Evolutionary conservation across 495 filamentous ascomycete genomes (phyloP).

Genomic region (Lindgomyces ingoldianus): DNA sequence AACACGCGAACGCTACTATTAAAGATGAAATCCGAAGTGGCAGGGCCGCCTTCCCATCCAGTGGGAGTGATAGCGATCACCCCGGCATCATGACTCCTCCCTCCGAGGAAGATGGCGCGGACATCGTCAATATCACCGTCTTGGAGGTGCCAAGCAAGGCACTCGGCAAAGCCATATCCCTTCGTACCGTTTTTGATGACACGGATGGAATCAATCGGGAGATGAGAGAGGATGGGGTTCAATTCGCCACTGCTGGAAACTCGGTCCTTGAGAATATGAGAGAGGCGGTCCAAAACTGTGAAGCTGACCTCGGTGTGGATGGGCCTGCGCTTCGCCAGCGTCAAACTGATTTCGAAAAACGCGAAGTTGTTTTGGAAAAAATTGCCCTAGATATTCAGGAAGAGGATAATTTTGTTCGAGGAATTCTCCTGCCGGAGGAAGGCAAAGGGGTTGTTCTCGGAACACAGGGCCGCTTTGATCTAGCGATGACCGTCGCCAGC

Average conservation of each 20-base stretch:
- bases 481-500: constrained; percentile 66
- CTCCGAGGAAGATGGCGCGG: constrained; percentile 66
- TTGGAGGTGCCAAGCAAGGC: constrained; percentile 80
- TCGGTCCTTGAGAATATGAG: constrained; percentile 86
- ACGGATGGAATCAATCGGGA: constrained; percentile 88
- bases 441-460: constrained; percentile 73
- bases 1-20: constrained; percentile 88
- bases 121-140: constrained; percentile 86
- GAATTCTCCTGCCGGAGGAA: constrained; percentile 78
- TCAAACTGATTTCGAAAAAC: constrained; percentile 75
- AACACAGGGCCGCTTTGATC: constrained; percentile 72
- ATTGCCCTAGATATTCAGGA: constrained; percentile 67
- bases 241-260: constrained; percentile 64
- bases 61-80: constrained; percentile 56
- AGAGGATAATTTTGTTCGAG: constrained; percentile 76
- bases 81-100: constrained; percentile 59
- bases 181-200: constrained; percentile 91
- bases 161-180: constrained; percentile 79
- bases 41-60: constrained; percentile 62
- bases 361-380: constrained; percentile 82
- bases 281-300: constrained; percentile 73
- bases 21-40: constrained; percentile 66
- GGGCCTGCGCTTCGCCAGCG: constrained; percentile 67
- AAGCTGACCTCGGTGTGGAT: constrained; percentile 77
- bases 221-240: constrained; percentile 92